Evolutionary conservation across 2,329 filamentous ascomycete genomes (phyloP), one percentile per base, ranked within the genome.

Genomic region (Talaromyces albobiverticillius): DNA sequence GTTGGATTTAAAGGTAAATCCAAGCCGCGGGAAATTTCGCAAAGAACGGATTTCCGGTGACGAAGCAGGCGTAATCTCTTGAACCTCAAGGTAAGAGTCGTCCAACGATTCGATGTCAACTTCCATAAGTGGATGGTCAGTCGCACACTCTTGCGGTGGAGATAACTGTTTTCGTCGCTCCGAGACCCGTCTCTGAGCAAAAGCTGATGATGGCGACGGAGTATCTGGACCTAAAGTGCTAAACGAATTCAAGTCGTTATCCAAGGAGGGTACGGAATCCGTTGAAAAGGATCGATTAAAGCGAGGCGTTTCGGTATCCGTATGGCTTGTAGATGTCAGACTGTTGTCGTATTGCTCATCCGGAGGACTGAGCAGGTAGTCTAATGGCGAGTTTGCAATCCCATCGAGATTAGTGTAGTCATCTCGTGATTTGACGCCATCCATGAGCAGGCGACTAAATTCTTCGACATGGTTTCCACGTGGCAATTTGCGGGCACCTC

Each of bases 1-100:
- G 57, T 86, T 86, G 0, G 83, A 86, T 57, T 82, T 84, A 70
- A 86, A 82, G 1, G 76, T 79, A 16, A 72, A 73, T 48, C 71
- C 71, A 4, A 76, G 59, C 51, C 76, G 76, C 42, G 76, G 74
- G 36, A 70, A 59, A 62, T 64, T 57, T 68, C 56, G 60, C 68
- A 56, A 59, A 63, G 34, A 64, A 62, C 54, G 67, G 66, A 46
- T 47, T 51, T 57, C 40, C 60, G 66, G 34, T 53, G 47, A 23
- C 58, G 53, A 3, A 46, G 45, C 22, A 60, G 58, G 13, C 10
- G 36, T 46, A 9, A 22, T 40, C 36, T 42, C 51, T 49, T 38
- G 54, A 14, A 9, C 23, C 31, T 40, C 16, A 11, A 29, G 14
- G 22, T 57, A 55, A 6, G 46, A 48, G 14, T 60, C 48, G 23